Percentiles rank a stretch among this genome's conserved stretches.
phyloP scores from a whole-genome alignment of 2,329 filamentous ascomycete genomes.

The Ceratocystis cacaofunesta region DNA sequence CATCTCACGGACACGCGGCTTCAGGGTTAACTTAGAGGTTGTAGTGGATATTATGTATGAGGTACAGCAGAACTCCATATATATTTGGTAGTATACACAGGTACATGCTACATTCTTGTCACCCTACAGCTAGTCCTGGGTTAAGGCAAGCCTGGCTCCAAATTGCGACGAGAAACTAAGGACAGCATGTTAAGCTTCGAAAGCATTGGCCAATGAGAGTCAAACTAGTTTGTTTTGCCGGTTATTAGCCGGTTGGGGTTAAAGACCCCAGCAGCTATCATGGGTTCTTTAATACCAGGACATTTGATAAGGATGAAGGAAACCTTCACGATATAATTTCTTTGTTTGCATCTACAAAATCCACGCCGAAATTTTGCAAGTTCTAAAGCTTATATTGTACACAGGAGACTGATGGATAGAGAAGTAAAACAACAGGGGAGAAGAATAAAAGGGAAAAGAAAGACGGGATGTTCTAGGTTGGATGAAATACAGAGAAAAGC shows the following conservation, averaged over 20 bases:
- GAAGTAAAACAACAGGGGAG: conserved; percentile 13
- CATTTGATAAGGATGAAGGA: too few species aligned
- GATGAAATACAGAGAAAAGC: not conserved
- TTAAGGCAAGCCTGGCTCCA: not conserved
- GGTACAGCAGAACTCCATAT: not conserved
- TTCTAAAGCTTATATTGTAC: conserved; percentile 18
- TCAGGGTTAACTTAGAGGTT: not conserved
- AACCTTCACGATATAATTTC: too few species aligned
- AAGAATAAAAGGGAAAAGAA: not conserved
- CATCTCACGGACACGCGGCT: conserved; percentile 4
- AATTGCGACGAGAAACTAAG: not conserved
- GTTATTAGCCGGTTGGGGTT: not conserved
- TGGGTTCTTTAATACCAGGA: not conserved
- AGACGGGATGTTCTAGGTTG: not conserved
- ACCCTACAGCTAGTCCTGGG: not conserved
- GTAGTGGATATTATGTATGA: not conserved
- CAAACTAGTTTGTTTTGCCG: not conserved
- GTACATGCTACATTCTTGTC: conserved; percentile 4
- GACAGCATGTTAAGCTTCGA: conserved; percentile 10
- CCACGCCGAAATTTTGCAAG: conserved; percentile 10
- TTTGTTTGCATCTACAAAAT: not conserved
- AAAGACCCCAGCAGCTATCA: not conserved
- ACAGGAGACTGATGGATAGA: conserved; percentile 11
- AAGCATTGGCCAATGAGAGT: conserved; percentile 8
- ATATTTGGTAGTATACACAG: not conserved